A percentile compares a stretch with the other conserved stretches of the same genome.
These are phyloP conservation scores for Diplogelasinospora grovesii DNA, from an alignment of 495 filamentous ascomycete genomes.

Conservation along the genomic window DNA sequence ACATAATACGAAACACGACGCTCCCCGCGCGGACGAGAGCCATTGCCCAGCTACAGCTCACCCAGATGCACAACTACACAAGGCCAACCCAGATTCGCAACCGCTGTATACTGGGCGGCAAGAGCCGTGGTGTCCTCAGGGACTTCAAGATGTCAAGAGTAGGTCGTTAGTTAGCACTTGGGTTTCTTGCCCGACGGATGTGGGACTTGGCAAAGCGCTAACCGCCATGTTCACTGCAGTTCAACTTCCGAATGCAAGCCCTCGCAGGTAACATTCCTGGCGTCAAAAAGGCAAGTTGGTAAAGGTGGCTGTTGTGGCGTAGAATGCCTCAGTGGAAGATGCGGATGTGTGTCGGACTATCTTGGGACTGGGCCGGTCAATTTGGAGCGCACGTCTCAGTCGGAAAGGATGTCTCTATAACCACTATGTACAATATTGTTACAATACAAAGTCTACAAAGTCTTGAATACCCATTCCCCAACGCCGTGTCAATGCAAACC, in stretches of 20 bases:
- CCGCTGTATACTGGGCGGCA: conserved; percentile 83
- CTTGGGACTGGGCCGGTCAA: too few species aligned
- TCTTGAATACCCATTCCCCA: neutral
- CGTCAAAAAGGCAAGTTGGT: conserved; percentile 96
- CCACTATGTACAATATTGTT: conserved; percentile 20
- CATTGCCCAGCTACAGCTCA: conserved; percentile 84
- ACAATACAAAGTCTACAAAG: conserved; percentile 16
- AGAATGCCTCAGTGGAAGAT: too few species aligned
- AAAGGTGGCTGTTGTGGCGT: too few species aligned
- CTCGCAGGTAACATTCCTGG: conserved; percentile 83
- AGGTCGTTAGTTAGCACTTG: conserved; percentile 30
- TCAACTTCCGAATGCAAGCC: conserved; percentile 84
- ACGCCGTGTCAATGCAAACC: conserved; percentile 11
- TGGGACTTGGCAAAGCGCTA: too few species aligned
- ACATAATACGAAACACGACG: conserved; percentile 85
- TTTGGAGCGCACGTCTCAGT: too few species aligned
- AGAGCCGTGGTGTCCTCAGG: conserved; percentile 73
- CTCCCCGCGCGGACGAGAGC: conserved; percentile 75
- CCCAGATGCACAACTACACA: conserved; percentile 92
- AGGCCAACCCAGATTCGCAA: conserved; percentile 89
- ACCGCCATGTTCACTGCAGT: conserved; percentile 45
- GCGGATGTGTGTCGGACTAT: too few species aligned
- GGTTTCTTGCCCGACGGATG: too few species aligned
- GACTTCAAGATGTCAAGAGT: conserved; percentile 90
- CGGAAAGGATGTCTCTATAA: too few species aligned